phyloP scores from a whole-genome alignment of 768 basidiomycete species.

The Lactarius psammicola region DNA sequence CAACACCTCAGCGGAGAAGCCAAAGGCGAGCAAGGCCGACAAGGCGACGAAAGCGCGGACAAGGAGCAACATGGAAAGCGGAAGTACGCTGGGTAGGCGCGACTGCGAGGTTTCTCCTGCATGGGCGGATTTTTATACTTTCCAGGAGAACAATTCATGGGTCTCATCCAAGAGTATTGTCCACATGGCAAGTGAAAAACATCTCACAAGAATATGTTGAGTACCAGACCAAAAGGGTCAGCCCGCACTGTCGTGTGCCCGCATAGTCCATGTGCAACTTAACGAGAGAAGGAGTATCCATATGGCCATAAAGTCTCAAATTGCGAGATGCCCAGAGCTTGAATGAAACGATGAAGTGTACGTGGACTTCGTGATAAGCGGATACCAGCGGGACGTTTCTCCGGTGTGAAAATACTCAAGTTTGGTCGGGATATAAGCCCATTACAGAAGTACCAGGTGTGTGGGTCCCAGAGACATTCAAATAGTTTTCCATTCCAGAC shows the following conservation, averaged over 20 bases:
- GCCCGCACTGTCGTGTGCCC: not conserved
- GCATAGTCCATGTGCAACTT: not conserved
- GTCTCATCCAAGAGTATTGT: not conserved
- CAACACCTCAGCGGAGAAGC: conserved; percentile 13
- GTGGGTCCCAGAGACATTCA: too few relatives aligned
- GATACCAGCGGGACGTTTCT: not conserved
- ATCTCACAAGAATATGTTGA: not conserved
- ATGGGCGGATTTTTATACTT: not conserved
- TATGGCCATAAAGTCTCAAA: too few relatives aligned
- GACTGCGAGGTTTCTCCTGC: not conserved
- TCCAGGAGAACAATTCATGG: not conserved
- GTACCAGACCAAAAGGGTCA: not conserved
- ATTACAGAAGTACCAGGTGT: not conserved
- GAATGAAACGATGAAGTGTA: not conserved
- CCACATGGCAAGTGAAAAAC: not conserved
- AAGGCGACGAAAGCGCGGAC: not conserved
- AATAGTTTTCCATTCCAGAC: too few relatives aligned
- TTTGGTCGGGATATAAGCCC: not conserved
- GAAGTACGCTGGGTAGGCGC: not conserved
- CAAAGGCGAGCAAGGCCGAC: conserved; percentile 5
- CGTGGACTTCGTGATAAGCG: not conserved
- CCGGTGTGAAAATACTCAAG: not conserved
- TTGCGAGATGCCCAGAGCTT: not conserved
- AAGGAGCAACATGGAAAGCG: conserved; percentile 4
- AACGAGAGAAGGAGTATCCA: not conserved